phyloP scores from a whole-genome alignment of 352 stramenopile species.

The Salisapilia sapeloensis region DNA sequence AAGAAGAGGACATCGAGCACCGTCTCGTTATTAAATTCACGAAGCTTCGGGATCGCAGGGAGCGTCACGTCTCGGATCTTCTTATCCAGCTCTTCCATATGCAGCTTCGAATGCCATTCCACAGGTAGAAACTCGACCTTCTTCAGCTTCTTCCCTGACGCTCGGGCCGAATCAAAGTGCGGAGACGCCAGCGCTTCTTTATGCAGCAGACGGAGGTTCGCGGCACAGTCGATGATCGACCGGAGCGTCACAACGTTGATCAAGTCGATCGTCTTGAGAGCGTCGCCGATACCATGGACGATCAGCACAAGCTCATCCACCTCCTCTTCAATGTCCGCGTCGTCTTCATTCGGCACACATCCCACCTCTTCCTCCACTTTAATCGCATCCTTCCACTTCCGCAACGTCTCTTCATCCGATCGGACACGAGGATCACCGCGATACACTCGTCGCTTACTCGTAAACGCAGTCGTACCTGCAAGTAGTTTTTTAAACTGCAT shows the following conservation, averaged over 20 bases:
- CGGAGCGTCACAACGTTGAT: constrained; percentile 71
- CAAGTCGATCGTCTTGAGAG: constrained; percentile 70
- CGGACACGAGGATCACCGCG: constrained; percentile 56
- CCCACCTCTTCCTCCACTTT: constrained; percentile 8
- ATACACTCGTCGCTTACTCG: constrained; percentile 64
- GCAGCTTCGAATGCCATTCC: constrained; percentile 78
- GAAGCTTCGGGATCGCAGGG: constrained; percentile 80
- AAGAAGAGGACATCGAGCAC: constrained; percentile 87
- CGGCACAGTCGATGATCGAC: constrained; percentile 69
- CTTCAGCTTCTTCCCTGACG: constrained; percentile 1
- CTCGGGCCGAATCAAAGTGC: constrained; percentile 40
- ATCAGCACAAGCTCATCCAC: constrained; percentile 81
- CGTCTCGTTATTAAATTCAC: constrained; percentile 87
- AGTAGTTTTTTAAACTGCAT: constrained; percentile 70
- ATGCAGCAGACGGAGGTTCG: constrained; percentile 45
- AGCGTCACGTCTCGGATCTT: constrained; percentile 63
- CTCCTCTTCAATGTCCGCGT: constrained; percentile 52
- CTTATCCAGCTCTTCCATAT: constrained; percentile 50
- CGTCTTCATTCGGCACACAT: constrained; percentile 18
- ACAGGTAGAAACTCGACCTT: constrained; percentile 66
- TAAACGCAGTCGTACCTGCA: constrained; percentile 61
- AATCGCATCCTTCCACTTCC: constrained; percentile 46
- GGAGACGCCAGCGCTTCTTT: constrained; percentile 39
- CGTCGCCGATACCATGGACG: constrained; percentile 81
- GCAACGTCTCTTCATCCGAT: constrained; percentile 24